Evolutionary conservation across 139 green algal species (phyloP).

Genomic region (Chlamydomonas asymmetrica): DNA sequence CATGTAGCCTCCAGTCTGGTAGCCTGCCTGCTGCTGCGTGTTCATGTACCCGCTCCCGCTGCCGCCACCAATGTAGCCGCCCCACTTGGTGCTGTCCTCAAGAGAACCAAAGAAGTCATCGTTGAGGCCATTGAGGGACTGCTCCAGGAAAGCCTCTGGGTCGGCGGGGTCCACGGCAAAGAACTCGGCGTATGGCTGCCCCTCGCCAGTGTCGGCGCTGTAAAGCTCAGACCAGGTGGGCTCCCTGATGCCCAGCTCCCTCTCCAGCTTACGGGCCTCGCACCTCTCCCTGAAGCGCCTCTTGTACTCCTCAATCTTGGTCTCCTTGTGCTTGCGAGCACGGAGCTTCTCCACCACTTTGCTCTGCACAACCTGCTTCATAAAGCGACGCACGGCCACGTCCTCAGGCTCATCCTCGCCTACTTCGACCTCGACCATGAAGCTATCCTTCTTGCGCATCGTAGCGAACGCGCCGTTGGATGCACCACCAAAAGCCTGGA

Average conservation of each 20-base stretch:
- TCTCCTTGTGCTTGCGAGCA: slow-evolving; percentile 48
- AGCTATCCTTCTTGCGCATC: slow-evolving; percentile 43
- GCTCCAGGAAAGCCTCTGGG: too few species aligned
- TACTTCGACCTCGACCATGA: slow-evolving; percentile 63
- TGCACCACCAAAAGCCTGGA: too few species aligned
- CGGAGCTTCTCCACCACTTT: slow-evolving; percentile 57
- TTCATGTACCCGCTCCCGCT: too few species aligned
- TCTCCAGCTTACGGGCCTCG: slow-evolving; percentile 46
- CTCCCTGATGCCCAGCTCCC: slow-evolving; percentile 36
- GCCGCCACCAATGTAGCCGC: too few species aligned
- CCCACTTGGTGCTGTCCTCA: too few species aligned
- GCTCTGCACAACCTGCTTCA: slow-evolving; percentile 59
- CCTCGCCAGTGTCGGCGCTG: slow-evolving; percentile 15
- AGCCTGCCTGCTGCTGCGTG: too few species aligned
- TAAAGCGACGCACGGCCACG: slow-evolving; percentile 59
- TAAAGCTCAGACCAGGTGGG: slow-evolving; percentile 52
- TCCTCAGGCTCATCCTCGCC: slow-evolving; percentile 63
- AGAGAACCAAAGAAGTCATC: too few species aligned
- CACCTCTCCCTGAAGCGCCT: slow-evolving; percentile 47
- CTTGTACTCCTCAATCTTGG: slow-evolving; percentile 60
- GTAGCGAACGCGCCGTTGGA: neutral
- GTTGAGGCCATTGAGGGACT: too few species aligned
- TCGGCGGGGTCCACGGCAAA: slow-evolving; percentile 26
- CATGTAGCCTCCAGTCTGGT: too few species aligned
- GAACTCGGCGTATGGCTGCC: slow-evolving; percentile 45